Evolutionary conservation across 2,329 filamentous ascomycete genomes (phyloP), one percentile per base, ranked within the genome.

Genomic region (Fonsecaea multimorphosa): DNA sequence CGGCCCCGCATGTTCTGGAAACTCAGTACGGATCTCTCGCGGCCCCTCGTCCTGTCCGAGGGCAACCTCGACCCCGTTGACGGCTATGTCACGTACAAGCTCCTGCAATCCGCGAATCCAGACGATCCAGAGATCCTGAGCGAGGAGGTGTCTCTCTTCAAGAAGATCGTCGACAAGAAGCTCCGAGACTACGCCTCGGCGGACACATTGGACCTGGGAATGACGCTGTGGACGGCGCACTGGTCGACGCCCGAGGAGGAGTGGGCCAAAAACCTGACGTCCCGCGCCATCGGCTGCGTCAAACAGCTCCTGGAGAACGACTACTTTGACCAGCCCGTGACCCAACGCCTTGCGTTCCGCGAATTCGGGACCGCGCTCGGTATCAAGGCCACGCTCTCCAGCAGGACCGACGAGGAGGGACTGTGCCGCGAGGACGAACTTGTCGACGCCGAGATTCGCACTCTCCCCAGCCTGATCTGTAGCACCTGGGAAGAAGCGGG

Each of bases 171-270:
- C 78, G 72, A 74, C 27, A 73, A 77, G 0, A 81, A 81, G 58
- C 80, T 80, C 1, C 73, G 78, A 19, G 73, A 82, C 57, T 79
- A 77, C 49, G 77, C 81, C 2, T 84, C 82, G 31, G 74, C 72
- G 3, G 85, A 87, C 73, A 75, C 81, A 19, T 73, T 87, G n/a
- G 85, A 87, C 70, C 72, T 87, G 51, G 86, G 85, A 0, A 87
- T 87, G 85, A 82, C 84, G 0, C 71, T 87, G 29, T 87, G 85
- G 85, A 82, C 82, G 52, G 78, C 78, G 24, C 84, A 86, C 66
- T 84, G 85, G 74, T 80, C 81, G 64, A 74, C 73, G 0, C 77
- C 77, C 1, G 72, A 73, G 56, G 83, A 86, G 64, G 73, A 75
- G 1, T 87, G 84, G 85, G 82, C 84, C 1, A 70, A 70, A 2